Evolutionary conservation across 768 basidiomycete genomes (phyloP).

Genomic region (Serendipita vermifera): DNA sequence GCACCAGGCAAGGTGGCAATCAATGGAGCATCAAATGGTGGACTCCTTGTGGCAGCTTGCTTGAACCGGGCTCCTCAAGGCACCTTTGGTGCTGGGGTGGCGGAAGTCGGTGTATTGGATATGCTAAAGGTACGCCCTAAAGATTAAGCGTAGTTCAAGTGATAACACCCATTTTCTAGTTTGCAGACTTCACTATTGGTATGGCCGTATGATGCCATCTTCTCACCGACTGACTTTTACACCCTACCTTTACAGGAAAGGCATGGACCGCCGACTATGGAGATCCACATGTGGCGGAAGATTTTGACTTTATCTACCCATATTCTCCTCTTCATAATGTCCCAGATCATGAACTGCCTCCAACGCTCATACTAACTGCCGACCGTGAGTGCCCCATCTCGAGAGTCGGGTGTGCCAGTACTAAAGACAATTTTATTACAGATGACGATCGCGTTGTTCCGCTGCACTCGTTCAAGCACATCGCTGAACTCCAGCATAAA

Average conservation of each 20-base stretch:
- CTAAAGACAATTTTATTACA: conserved; percentile 21
- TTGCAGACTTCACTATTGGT: conserved; percentile 12
- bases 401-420: conserved; percentile 15
- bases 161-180: background rate
- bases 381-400: conserved; percentile 43
- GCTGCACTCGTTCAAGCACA: conserved; percentile 72
- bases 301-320: conserved; percentile 75
- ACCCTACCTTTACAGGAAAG: conserved; percentile 31
- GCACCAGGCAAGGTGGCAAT: conserved; percentile 59
- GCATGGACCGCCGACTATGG: conserved; percentile 77
- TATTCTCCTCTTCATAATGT: conserved; percentile 75
- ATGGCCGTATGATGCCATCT: too few species aligned
- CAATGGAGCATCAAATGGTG: conserved; percentile 74
- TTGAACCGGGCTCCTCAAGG: conserved; percentile 66
- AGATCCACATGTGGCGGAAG: conserved; percentile 54
- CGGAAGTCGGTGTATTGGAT: conserved; percentile 74
- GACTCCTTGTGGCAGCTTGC: conserved; percentile 73
- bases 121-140: conserved; percentile 46
- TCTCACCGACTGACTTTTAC: too few species aligned
- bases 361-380: conserved; percentile 65
- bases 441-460: conserved; percentile 83
- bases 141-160: background rate
- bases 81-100: conserved; percentile 61
- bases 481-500: conserved; percentile 60
- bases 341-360: conserved; percentile 49